Evolutionary conservation across 139 green algal genomes (phyloP).

Genomic region (Chlamydomonas eustigma): DNA sequence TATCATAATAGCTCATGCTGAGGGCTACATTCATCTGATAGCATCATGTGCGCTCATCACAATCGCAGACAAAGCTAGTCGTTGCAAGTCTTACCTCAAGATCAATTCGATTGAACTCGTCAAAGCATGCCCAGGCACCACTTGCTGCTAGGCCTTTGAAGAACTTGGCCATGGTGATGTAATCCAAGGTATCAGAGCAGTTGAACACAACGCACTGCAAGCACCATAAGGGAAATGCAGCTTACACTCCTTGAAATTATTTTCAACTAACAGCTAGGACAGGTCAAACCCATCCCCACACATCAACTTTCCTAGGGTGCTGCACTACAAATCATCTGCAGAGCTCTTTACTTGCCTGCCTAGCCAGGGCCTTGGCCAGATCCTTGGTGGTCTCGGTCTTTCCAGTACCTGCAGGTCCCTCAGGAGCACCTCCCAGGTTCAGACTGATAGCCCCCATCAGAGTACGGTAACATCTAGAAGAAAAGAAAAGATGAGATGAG

Average conservation of each 20-base stretch:
- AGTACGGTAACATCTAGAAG: slow-evolving; percentile 64
- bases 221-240: too few species aligned
- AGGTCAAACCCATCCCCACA: too few species aligned
- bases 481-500: too few species aligned
- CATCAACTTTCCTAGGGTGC: too few species aligned
- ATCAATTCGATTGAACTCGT: slow-evolving; percentile 82
- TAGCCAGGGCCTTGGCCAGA: slow-evolving; percentile 72
- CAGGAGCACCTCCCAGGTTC: slow-evolving; percentile 68
- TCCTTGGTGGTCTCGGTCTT: slow-evolving; percentile 87
- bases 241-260: too few species aligned
- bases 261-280: too few species aligned
- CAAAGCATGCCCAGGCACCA: slow-evolving; percentile 81
- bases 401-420: slow-evolving; percentile 57
- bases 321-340: too few species aligned
- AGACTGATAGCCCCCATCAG: slow-evolving; percentile 77
- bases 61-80: too few species aligned
- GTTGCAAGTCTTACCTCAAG: slow-evolving; percentile 67
- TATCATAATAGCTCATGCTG: too few species aligned
- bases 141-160: slow-evolving; percentile 53
- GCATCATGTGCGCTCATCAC: not conserved
- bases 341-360: slow-evolving; percentile 29
- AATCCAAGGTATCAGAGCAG: slow-evolving; percentile 70
- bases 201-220: slow-evolving; percentile 80
- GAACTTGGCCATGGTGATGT: slow-evolving; percentile 55
- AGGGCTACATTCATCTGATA: not conserved